Percentiles rank a stretch among this genome's conserved stretches.
phyloP scores from a whole-genome alignment of 495 filamentous ascomycete species.

The Saxophila tyrrhenica region DNA sequence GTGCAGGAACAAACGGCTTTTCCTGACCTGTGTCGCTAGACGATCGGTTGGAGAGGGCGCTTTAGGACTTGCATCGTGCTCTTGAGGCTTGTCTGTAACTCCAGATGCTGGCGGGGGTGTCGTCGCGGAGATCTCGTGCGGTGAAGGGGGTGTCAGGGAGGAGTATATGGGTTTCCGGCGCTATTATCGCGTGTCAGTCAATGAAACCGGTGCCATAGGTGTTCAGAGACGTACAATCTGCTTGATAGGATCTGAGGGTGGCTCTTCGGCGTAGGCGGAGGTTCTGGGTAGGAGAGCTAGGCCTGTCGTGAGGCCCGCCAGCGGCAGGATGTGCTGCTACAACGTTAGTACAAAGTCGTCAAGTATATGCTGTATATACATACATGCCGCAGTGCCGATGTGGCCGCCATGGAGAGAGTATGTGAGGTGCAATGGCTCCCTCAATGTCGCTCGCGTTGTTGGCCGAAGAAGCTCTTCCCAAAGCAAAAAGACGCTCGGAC shows the following conservation, averaged over 20 bases:
- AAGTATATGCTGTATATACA: conserved; percentile 8
- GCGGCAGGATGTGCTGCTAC: conserved; percentile 44
- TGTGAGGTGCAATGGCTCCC: conserved; percentile 27
- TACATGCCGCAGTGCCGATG: conserved; percentile 37
- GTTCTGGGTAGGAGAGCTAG: conserved; percentile 43
- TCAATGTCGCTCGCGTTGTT: neutral
- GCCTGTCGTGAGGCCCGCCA: conserved; percentile 43
- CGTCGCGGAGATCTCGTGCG: conserved; percentile 24
- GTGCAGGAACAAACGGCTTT: conserved; percentile 72
- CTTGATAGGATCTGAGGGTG: conserved; percentile 22
- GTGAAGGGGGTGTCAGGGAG: conserved; percentile 23
- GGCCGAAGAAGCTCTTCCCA: neutral
- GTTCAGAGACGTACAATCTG: conserved; percentile 16
- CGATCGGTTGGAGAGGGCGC: conserved; percentile 70
- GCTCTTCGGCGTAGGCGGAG: conserved; percentile 46
- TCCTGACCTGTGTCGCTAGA: conserved; percentile 70
- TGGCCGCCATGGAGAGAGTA: conserved; percentile 34
- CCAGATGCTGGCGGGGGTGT: conserved; percentile 23
- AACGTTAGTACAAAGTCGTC: conserved; percentile 10
- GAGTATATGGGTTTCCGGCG: conserved; percentile 82
- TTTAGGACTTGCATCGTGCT: conserved; percentile 14
- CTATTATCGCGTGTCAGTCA: conserved; percentile 17
- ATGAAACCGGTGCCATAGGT: conserved; percentile 24
- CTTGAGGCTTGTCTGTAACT: conserved; percentile 15
- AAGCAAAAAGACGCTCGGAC: too few species aligned